Evolutionary conservation across 257 asterid genomes (phyloP).

Genomic region (Lavandula angustifolia): DNA sequence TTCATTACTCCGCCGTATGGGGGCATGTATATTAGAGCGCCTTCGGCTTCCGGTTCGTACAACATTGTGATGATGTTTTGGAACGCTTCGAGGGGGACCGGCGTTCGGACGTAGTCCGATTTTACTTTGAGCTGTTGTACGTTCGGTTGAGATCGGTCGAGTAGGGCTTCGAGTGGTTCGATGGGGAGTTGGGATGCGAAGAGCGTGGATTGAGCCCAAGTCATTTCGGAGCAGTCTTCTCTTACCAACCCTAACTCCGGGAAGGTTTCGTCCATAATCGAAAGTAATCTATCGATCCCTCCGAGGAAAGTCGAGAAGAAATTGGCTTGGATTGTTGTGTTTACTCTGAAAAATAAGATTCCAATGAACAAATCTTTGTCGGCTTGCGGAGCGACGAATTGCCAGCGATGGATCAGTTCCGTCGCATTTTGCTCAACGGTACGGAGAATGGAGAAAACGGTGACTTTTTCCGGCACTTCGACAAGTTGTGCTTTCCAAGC

Average conservation of each 20-base stretch:
- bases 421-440: constrained; percentile 4
- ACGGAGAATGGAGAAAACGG: constrained; percentile 2
- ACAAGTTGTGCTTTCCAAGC: constrained; percentile 37
- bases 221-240: constrained; percentile 33
- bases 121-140: constrained; percentile 6
- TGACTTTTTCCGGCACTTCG: constrained; percentile 12
- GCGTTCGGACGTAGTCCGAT: constrained; percentile 29
- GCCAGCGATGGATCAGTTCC: constrained; percentile 34
- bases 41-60: constrained; percentile 9
- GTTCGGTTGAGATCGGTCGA: not conserved
- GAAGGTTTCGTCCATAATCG: constrained; percentile 13
- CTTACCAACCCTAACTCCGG: constrained; percentile 35
- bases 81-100: not conserved
- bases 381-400: constrained; percentile 22
- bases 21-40: not conserved
- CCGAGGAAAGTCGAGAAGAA: constrained; percentile 17
- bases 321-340: constrained; percentile 22
- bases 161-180: not conserved
- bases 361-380: constrained; percentile 32
- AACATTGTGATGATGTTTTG: constrained; percentile 19
- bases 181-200: not conserved
- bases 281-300: constrained; percentile 10
- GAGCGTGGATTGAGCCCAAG: constrained; percentile 26
- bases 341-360: not conserved
- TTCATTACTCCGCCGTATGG: constrained; percentile 38